A percentile compares a stretch with the other conserved stretches of the same genome.
phyloP scores from a whole-genome alignment of 1,139 yeast genomes.

The Casaregolazyma lundiana region DNA sequence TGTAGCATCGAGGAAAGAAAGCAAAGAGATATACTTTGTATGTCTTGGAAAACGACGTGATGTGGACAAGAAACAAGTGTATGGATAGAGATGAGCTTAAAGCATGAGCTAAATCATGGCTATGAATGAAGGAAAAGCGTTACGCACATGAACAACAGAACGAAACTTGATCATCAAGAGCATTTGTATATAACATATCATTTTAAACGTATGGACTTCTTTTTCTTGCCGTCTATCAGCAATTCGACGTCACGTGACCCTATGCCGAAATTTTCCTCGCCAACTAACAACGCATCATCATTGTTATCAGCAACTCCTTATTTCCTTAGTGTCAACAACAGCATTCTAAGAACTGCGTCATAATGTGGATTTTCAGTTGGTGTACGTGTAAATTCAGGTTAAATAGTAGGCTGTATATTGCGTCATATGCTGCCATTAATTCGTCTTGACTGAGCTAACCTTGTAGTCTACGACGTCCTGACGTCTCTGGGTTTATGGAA shows the following conservation, averaged over 20 bases:
- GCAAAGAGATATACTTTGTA: slow-evolving; percentile 69
- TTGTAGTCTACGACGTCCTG: slow-evolving; percentile 76
- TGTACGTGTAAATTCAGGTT: slow-evolving; percentile 37
- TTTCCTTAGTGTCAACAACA: neutral
- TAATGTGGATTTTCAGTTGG: slow-evolving; percentile 57
- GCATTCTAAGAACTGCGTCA: slow-evolving; percentile 4
- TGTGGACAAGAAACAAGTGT: slow-evolving; percentile 45
- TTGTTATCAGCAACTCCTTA: neutral
- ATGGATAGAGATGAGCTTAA: no score
- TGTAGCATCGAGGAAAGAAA: slow-evolving; percentile 53
- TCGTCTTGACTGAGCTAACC: neutral
- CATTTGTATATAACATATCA: no score
- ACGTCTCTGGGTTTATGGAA: slow-evolving; percentile 95
- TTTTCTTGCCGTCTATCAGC: no score
- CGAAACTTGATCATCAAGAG: no score
- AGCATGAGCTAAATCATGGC: no score
- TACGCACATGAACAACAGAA: no score
- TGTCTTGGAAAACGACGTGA: slow-evolving; percentile 47
- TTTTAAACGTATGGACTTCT: no score
- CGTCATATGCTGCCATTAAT: neutral
- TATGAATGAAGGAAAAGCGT: no score
- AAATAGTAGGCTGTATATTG: neutral
- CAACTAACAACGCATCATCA: neutral
- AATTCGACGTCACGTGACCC: neutral
- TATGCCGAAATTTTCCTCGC: neutral